Evolutionary conservation across 805 yeast species (phyloP).

Genomic region (Spathaspora girioi): DNA sequence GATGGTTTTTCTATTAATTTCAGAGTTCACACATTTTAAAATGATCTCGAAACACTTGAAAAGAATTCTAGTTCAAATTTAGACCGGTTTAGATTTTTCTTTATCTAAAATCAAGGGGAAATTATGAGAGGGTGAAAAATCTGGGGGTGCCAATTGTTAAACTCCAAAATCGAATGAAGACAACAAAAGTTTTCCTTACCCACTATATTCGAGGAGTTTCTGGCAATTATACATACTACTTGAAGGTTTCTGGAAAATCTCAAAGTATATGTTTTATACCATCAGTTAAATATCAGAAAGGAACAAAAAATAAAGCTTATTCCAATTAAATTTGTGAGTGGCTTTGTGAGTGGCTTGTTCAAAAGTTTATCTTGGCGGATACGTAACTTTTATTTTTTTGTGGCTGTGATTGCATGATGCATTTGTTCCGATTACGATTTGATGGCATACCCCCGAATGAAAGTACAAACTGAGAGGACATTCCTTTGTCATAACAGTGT

Average conservation of each 20-base stretch:
- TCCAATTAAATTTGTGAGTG: constrained; percentile 8
- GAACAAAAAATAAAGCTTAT: constrained; percentile 1
- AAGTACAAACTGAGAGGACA: not conserved
- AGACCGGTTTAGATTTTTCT: not conserved
- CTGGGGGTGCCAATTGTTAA: not conserved
- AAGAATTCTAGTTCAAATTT: not conserved
- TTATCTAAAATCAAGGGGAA: not conserved
- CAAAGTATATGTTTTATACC: not conserved
- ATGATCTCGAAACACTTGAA: not conserved
- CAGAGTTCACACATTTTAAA: not conserved
- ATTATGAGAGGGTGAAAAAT: not conserved
- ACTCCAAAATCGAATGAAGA: not conserved
- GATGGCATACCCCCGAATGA: not conserved
- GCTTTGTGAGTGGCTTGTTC: no score
- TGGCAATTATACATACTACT: not conserved
- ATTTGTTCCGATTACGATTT: not conserved
- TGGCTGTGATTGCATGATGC: not conserved
- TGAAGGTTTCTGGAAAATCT: not conserved
- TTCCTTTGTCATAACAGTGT: not conserved
- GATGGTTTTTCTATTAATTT: not conserved
- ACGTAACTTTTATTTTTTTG: not conserved
- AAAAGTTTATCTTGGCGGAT: not conserved
- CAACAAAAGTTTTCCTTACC: not conserved
- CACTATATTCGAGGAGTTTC: not conserved
- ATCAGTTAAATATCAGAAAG: not conserved